Evolutionary conservation across 2,329 filamentous ascomycete genomes (phyloP).

Genomic region (Fusarium burgessii): DNA sequence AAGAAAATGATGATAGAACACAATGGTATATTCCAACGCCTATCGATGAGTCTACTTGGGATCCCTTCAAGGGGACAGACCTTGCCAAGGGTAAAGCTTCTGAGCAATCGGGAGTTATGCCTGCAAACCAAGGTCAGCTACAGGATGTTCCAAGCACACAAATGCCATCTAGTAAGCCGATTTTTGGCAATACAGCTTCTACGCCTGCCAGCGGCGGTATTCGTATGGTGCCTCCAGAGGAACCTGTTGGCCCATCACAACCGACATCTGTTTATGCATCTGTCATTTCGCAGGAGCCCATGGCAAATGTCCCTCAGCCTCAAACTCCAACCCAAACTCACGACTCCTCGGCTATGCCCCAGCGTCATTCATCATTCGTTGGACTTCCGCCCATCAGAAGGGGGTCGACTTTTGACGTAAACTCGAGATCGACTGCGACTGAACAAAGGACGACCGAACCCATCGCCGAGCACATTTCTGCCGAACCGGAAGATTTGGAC

Average conservation of each 20-base stretch:
- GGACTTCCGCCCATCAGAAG: constrained; percentile 70
- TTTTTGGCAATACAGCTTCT: constrained; percentile 21
- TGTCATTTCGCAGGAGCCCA: not conserved
- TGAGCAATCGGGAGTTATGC: constrained; percentile 21
- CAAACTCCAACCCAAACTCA: constrained; percentile 6
- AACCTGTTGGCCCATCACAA: constrained; percentile 14
- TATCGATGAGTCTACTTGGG: constrained; percentile 38
- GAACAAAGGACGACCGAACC: constrained; percentile 51
- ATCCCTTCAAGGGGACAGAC: constrained; percentile 38
- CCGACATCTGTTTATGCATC: constrained; percentile 8
- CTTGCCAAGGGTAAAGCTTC: constrained; percentile 25
- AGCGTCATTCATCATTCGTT: constrained; percentile 64
- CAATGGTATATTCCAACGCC: constrained; percentile 42
- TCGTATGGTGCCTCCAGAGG: constrained; percentile 41
- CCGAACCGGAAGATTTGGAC: constrained; percentile 48
- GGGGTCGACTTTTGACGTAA: constrained; percentile 66
- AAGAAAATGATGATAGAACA: constrained; percentile 30
- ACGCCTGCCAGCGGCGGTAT: constrained; percentile 34
- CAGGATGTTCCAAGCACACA: constrained; percentile 8
- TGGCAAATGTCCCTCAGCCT: constrained; percentile 22
- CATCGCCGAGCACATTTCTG: constrained; percentile 50
- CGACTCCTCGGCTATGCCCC: constrained; percentile 46
- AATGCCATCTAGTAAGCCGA: constrained; percentile 17
- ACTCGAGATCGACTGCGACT: constrained; percentile 49
- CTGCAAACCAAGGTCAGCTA: constrained; percentile 6